Evolutionary conservation across 768 basidiomycete species (phyloP), one percentile per base, ranked within the genome.

Genomic region (Chalciporus piperatus): DNA sequence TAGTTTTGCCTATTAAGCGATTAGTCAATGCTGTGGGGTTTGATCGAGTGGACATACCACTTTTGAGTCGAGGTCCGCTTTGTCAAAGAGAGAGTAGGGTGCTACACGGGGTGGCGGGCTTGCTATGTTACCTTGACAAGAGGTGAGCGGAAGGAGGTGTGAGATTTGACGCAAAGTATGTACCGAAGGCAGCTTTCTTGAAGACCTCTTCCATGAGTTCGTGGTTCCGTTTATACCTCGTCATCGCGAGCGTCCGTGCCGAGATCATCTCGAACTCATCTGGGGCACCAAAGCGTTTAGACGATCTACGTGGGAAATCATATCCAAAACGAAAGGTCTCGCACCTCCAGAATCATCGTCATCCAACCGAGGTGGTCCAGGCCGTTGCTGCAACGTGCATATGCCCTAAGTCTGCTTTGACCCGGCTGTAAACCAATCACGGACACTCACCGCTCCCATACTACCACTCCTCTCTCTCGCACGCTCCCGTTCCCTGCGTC

Each of bases 131-230:
- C 76, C 82, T 81, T 40, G 13, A 22, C 25, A 40, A 11, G 44
- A 0, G 12, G 25, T 51, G 13, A 55, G 49, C 39, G 16, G 3
- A 4, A n/a, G 32, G 4, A 30, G n/a, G 6, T 27, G 6, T 27
- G 2, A 13, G 0, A 6, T 1, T 22, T 10, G 3, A 12, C 8
- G 40, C 19, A 22, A 9, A 39, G 27, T 32, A 23, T 33, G 42
- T 45, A 57, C 89, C 81, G 59, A 82, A 86, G 1, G 85, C 86
- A 20, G 89, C 89, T 57, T 80, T 78, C 56, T 75, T 76, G 67
- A 92, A 91, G 2, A 92, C 85, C 39, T 86, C 86, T 61, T 85
- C 85, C 89, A 92, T 92, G 53, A 86, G 73, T 40, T 90, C 89
- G 60, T 92, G 88, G 60, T 92, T 92, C 6, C 89, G 82, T 57